Evolutionary conservation across 805 yeast species (phyloP).

Genomic region (Brettanomyces anomalus): DNA sequence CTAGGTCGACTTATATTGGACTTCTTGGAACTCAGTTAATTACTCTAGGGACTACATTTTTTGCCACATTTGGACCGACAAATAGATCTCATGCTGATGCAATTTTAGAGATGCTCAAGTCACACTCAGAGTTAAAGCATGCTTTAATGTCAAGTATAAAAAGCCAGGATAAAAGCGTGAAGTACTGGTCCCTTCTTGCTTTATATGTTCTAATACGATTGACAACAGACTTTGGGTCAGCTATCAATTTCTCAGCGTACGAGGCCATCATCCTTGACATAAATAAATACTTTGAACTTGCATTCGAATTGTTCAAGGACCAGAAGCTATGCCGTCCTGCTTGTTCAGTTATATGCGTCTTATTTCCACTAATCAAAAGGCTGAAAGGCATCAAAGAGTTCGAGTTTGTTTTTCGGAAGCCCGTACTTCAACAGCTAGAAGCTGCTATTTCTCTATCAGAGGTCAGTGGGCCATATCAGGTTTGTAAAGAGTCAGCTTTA

Average conservation of each 20-base stretch:
- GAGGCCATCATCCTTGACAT: too few species aligned
- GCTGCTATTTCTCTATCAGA: slow-evolving; percentile 46
- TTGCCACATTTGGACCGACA: too few species aligned
- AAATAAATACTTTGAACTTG: slow-evolving; percentile 9
- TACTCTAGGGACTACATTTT: too few species aligned
- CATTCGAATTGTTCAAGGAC: slow-evolving; percentile 30
- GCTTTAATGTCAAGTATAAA: too few species aligned
- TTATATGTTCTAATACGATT: not conserved
- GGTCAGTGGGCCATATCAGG: slow-evolving; percentile 47
- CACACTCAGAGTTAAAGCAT: too few species aligned
- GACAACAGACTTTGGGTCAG: not conserved
- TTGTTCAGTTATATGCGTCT: slow-evolving; percentile 23
- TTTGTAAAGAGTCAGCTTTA: slow-evolving; percentile 37
- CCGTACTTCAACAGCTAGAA: slow-evolving; percentile 37
- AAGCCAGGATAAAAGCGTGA: too few species aligned
- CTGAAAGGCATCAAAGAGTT: not conserved
- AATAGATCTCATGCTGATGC: too few species aligned
- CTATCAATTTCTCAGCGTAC: too few species aligned
- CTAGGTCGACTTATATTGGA: too few species aligned
- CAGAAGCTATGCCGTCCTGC: slow-evolving; percentile 20
- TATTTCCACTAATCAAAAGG: slow-evolving; percentile 1
- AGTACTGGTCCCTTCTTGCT: not conserved
- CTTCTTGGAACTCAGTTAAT: too few species aligned
- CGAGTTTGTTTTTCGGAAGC: slow-evolving; percentile 24
- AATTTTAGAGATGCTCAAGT: too few species aligned